Evolutionary conservation across 1,284 basidiomycete genomes (phyloP), one percentile per base, ranked within the genome.

Genomic region (Sanghuangporus baumii): DNA sequence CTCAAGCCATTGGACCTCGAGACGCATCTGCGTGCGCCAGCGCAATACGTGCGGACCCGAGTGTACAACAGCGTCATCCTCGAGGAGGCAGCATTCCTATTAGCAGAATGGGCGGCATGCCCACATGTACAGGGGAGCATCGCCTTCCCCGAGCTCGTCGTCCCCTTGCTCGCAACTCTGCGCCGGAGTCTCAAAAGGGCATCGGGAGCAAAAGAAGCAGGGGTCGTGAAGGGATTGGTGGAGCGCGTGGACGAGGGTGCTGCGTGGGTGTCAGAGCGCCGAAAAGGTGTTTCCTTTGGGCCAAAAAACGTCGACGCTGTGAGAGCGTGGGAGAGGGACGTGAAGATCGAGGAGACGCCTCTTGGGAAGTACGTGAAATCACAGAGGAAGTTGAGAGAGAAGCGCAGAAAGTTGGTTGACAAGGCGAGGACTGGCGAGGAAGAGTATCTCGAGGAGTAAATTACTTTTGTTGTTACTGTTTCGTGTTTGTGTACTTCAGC

Each of bases 1-100:
- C 80, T 98, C 41, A 88, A 89, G 63, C 93, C 96, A 0, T 81
- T 99, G 54, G 94, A 98, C 75, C 83, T 98, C 65, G 92, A 95
- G 59, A 87, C 89, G 46, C 82, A 88, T 65, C 91, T 99, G 70
- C 90, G 94, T 40, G 87, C 89, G 16, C 95, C 96, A 0, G 88
- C 90, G 51, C 87, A 93, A 66, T 98, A 99, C 74, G 79, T 92
- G 61, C 92, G 91, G 70, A 98, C 96, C 1, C 85, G 90, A 16
- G 85, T 96, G 37, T 96, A 96, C 74, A 81, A 84, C 62, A 95
- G 96, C 70, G 87, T 85, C 5, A 75, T 98, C 37, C 82, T 87
- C 1, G 94, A 98, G 62, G 97, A 98, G 74, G 79, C 88, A 18
- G 74, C 82, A 5, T 94, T 85, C 74, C 75, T 94, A 18, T 79